Conservation (phyloP, 1,284 basidiomycete species). For the Puccinia triticina region DNA sequence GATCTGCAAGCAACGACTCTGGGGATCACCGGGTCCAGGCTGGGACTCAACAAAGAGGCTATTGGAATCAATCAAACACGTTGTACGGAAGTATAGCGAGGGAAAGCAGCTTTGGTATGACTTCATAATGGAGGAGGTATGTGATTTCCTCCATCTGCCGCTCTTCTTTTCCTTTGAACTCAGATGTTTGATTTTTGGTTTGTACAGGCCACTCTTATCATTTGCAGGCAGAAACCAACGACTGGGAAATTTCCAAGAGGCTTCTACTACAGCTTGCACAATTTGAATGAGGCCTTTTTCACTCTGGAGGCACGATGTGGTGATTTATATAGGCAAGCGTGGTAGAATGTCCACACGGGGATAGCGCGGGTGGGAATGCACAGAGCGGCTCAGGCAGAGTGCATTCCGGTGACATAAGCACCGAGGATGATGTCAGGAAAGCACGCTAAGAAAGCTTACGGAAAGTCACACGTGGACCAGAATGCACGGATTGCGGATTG, state of each 20-base stretch:
- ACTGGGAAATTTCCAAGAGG: not conserved
- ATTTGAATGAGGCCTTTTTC: not conserved
- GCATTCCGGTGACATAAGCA: too few relatives aligned
- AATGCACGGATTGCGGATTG: too few relatives aligned
- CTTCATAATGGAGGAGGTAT: not conserved
- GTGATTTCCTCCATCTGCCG: not conserved
- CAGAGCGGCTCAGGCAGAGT: too few relatives aligned
- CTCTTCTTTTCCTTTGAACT: not conserved
- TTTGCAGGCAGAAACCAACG: not conserved
- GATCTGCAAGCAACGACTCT: not conserved
- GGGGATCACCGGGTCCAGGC: not conserved
- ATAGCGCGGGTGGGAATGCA: too few relatives aligned
- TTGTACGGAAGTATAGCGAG: not conserved
- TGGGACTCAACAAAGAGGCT: not conserved
- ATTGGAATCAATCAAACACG: too few relatives aligned
- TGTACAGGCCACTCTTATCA: not conserved
- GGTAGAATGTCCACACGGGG: too few relatives aligned
- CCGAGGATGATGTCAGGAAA: too few relatives aligned
- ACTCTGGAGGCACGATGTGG: not conserved
- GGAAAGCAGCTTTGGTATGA: not conserved
- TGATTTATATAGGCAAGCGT: too few relatives aligned
- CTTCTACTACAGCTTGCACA: not conserved
- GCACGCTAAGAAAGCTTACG: too few relatives aligned
- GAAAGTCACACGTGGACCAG: too few relatives aligned
- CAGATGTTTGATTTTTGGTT: not conserved